A percentile compares a stretch with the other conserved stretches of the same genome.
Evolutionary conservation across 75 land plant genomes (phyloP).

Genomic region (Pinus tabuliformis): DNA sequence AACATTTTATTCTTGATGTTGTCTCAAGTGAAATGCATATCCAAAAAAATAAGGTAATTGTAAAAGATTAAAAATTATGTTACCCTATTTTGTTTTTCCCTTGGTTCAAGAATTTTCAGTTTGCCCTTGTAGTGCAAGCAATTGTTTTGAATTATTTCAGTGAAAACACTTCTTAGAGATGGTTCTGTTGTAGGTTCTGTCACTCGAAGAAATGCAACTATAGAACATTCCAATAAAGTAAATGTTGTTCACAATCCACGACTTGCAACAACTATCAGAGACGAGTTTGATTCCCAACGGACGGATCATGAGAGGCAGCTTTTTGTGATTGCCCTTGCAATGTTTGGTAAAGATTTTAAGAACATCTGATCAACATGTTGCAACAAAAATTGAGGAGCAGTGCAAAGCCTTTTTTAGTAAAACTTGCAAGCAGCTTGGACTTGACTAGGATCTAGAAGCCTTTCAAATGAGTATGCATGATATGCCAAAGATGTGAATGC

Average conservation of each 20-base stretch:
- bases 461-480: too few species aligned
- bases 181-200: conserved; percentile 43
- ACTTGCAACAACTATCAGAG: conserved; percentile 12
- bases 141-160: conserved; percentile 41
- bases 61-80: conserved; percentile 15
- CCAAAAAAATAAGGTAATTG: conserved; percentile 9
- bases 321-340: conserved; percentile 26
- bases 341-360: conserved; percentile 48
- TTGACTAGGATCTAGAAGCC: conserved; percentile 39
- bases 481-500: too few species aligned
- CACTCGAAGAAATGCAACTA: conserved; percentile 25
- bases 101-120: neutral
- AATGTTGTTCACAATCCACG: conserved; percentile 2
- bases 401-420: conserved; percentile 55
- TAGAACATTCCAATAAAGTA: conserved; percentile 16
- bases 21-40: too few species aligned
- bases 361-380: conserved; percentile 33
- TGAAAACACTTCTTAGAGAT: too few species aligned
- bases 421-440: conserved; percentile 36
- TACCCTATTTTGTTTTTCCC: neutral
- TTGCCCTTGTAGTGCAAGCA: conserved; percentile 26
- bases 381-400: conserved; percentile 32
- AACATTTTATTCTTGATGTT: too few species aligned
- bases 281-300: conserved; percentile 30
- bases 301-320: conserved; percentile 40